Percentiles rank a stretch among this genome's conserved stretches.
Conservation (phyloP, 805 yeast genomes). For the Schwanniomyces pseudopolymorphus region DNA sequence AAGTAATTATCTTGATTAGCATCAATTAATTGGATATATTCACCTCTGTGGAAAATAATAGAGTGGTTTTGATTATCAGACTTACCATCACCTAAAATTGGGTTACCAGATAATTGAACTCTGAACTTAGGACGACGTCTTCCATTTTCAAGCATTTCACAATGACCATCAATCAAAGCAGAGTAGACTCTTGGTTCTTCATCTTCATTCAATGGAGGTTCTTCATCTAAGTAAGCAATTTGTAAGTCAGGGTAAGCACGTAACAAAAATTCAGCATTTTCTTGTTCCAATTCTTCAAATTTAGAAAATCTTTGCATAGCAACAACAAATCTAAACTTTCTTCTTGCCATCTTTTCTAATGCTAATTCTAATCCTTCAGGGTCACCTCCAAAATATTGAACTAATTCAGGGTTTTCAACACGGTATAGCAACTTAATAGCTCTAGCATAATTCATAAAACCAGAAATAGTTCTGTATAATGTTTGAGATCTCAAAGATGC, state of each 20-base stretch:
- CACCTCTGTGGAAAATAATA: slow-evolving; percentile 73
- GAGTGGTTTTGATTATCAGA: slow-evolving; percentile 83
- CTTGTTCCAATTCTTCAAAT: slow-evolving; percentile 56
- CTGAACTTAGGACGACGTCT: slow-evolving; percentile 60
- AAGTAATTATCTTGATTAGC: slow-evolving; percentile 83
- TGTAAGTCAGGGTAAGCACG: slow-evolving; percentile 69
- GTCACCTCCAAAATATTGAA: slow-evolving; percentile 98
- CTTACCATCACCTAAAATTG: slow-evolving; percentile 83
- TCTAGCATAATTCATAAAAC: slow-evolving; percentile 48
- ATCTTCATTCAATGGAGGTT: slow-evolving; percentile 38
- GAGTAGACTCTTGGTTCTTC: slow-evolving; percentile 55
- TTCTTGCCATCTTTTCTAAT: slow-evolving; percentile 69
- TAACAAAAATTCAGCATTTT: slow-evolving; percentile 56
- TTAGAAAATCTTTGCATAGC: slow-evolving; percentile 62
- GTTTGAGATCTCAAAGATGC: slow-evolving; percentile 49
- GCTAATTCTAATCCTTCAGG: slow-evolving; percentile 96
- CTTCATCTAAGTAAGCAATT: slow-evolving; percentile 60
- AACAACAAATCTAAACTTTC: slow-evolving; percentile 64
- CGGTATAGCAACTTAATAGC: slow-evolving; percentile 44
- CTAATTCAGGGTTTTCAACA: slow-evolving; percentile 45
- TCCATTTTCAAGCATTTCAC: slow-evolving; percentile 60
- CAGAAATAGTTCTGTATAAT: slow-evolving; percentile 46
- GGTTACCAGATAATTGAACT: slow-evolving; percentile 72
- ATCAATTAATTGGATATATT: slow-evolving; percentile 76
- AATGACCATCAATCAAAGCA: slow-evolving; percentile 68